phyloP scores from a whole-genome alignment of 2,329 filamentous ascomycete species.

The Drechslerella stenobrocha region DNA sequence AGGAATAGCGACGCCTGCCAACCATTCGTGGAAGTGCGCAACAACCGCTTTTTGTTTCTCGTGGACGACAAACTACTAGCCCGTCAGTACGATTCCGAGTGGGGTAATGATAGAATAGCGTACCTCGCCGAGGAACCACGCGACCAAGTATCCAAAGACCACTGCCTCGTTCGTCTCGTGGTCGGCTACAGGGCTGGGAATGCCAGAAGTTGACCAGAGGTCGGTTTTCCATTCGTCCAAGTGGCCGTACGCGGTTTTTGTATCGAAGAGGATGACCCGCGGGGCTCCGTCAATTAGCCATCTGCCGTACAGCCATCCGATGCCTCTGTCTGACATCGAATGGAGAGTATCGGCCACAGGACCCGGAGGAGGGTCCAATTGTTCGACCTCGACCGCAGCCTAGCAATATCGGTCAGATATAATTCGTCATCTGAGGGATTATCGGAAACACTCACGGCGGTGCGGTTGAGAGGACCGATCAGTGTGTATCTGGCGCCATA shows the following conservation, averaged over 20 bases:
- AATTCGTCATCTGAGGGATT: background rate
- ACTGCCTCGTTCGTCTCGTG: conserved; percentile 97
- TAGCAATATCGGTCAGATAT: too few relatives aligned
- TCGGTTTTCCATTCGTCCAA: conserved; percentile 97
- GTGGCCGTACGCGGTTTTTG: conserved; percentile 85
- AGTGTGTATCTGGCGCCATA: conserved; percentile 98
- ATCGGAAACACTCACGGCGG: conserved; percentile 67
- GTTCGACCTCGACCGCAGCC: conserved; percentile 98
- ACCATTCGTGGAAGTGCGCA: conserved; percentile 98
- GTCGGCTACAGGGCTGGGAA: conserved; percentile 88
- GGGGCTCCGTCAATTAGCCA: conserved; percentile 98
- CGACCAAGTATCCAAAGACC: conserved; percentile 94
- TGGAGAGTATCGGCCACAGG: conserved; percentile 80
- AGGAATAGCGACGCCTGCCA: conserved; percentile 88
- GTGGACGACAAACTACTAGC: conserved; percentile 79
- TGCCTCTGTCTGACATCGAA: conserved; percentile 89
- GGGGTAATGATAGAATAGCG: conserved; percentile 52
- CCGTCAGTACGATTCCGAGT: conserved; percentile 45
- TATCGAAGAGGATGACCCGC: conserved; percentile 90
- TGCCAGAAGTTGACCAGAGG: conserved; percentile 87
- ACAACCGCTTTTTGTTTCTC: conserved; percentile 91
- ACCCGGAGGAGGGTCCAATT: conserved; percentile 78
- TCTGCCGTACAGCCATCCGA: conserved; percentile 85
- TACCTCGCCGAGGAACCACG: conserved; percentile 98
- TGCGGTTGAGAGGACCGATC: conserved; percentile 88